Percentiles rank a stretch among this genome's conserved stretches.
Conservation (phyloP, 2,329 filamentous ascomycete species). For the Cladophialophora carrionii region DNA sequence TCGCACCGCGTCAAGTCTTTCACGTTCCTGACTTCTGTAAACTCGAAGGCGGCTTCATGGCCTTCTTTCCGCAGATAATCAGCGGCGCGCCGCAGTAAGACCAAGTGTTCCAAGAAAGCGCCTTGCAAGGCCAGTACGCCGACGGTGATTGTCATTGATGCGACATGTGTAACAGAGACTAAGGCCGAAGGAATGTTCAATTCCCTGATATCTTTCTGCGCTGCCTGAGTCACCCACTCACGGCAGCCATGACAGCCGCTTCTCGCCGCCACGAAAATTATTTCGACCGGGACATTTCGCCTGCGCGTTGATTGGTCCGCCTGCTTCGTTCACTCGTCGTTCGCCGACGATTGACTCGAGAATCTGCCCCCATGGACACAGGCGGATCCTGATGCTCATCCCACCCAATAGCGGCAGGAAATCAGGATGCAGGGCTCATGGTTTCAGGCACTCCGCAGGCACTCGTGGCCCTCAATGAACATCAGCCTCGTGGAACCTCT, state of each 20-base stretch:
- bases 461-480: background rate
- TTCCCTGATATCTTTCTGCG: background rate
- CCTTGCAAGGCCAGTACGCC: slow-evolving; percentile 81
- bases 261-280: slow-evolving; percentile 2
- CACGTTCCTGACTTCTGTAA: slow-evolving; percentile 79
- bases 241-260: background rate
- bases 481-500: slow-evolving; percentile 31
- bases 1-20: slow-evolving; percentile 73
- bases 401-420: background rate
- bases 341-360: background rate
- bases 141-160: slow-evolving; percentile 52
- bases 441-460: background rate
- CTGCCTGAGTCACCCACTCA: background rate
- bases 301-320: background rate
- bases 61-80: slow-evolving; percentile 46
- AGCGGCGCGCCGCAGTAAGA: slow-evolving; percentile 71
- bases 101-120: slow-evolving; percentile 86
- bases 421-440: background rate
- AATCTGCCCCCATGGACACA: background rate
- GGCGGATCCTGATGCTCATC: background rate
- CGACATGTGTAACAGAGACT: background rate
- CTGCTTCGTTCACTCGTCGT: background rate
- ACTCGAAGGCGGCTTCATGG: slow-evolving; percentile 55
- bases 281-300: background rate
- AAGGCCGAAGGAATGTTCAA: background rate